These are phyloP conservation scores for Termitomyces sp. DNA, from an alignment of 768 basidiomycete species.

Conservation along the genomic window DNA sequence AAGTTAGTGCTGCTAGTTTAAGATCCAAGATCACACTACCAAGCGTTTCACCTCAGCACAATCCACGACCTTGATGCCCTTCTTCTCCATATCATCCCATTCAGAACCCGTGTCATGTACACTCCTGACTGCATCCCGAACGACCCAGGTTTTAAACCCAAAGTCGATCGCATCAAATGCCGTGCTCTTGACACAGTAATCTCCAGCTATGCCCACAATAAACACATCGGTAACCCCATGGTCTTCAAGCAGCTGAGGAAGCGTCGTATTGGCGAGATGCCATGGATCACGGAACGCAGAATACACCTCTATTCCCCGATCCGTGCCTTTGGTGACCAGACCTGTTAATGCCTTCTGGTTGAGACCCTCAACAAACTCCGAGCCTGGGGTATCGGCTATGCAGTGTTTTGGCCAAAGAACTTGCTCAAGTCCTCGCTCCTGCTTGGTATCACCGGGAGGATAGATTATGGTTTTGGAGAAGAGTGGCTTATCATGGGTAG, in stretches of 20 bases:
- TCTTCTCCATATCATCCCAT: conserved; percentile 36
- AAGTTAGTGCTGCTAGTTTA: not conserved
- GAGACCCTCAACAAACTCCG: conserved; percentile 59
- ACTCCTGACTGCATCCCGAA: conserved; percentile 48
- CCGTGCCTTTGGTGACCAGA: conserved; percentile 53
- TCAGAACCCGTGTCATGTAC: conserved; percentile 32
- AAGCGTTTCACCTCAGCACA: conserved; percentile 27
- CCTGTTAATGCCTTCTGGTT: conserved; percentile 37
- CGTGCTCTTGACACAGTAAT: conserved; percentile 71
- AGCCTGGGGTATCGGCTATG: conserved; percentile 57
- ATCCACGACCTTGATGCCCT: conserved; percentile 33
- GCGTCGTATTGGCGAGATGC: conserved; percentile 43
- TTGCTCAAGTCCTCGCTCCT: conserved; percentile 41
- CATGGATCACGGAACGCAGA: conserved; percentile 74
- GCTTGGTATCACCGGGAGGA: conserved; percentile 35
- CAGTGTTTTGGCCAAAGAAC: conserved; percentile 85
- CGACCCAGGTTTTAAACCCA: conserved; percentile 50
- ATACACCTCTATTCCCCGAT: conserved; percentile 70
- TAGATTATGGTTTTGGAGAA: conserved; percentile 44
- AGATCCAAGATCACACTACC: conserved; percentile 4
- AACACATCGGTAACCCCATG: conserved; percentile 56
- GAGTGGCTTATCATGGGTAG: conserved; percentile 36
- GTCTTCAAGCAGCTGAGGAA: conserved; percentile 40
- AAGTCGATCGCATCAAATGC: conserved; percentile 52
- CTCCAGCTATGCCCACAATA: conserved; percentile 70